Evolutionary conservation across 768 basidiomycete genomes (phyloP).

Genomic region (Russula lepida): DNA sequence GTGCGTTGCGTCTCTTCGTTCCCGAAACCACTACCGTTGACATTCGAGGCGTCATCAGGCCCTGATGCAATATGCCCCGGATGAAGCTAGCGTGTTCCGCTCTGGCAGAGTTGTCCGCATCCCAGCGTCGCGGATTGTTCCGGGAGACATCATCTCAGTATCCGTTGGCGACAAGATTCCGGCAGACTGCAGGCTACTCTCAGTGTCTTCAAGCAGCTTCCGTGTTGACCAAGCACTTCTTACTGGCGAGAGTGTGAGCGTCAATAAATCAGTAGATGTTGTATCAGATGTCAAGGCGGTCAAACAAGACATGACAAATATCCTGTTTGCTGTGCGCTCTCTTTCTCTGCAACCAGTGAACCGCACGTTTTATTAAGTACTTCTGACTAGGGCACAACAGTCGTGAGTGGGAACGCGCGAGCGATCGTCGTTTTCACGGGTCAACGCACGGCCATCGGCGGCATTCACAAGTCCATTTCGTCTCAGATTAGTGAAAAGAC

Average conservation of each 20-base stretch:
- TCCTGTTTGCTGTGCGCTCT: conserved; percentile 74
- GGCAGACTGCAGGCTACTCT: conserved; percentile 86
- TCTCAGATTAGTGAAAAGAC: conserved; percentile 94
- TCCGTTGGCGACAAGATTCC: conserved; percentile 94
- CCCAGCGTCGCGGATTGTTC: conserved; percentile 85
- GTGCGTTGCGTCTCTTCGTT: conserved; percentile 40
- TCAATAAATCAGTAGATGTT: conserved; percentile 65
- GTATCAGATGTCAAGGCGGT: conserved; percentile 75
- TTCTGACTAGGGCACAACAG: conserved; percentile 71
- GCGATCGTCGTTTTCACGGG: conserved; percentile 89
- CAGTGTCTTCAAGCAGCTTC: conserved; percentile 88
- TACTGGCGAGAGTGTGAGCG: conserved; percentile 88
- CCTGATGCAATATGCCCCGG: conserved; percentile 92
- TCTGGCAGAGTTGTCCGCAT: conserved; percentile 60
- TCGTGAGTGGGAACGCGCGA: conserved; percentile 85
- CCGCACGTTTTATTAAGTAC: background rate
- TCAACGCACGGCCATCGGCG: conserved; percentile 82
- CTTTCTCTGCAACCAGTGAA: background rate
- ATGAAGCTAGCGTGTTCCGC: conserved; percentile 87
- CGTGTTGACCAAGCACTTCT: conserved; percentile 94
- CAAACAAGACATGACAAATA: conserved; percentile 97
- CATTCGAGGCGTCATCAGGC: conserved; percentile 46
- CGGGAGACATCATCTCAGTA: conserved; percentile 86
- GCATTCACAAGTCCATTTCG: conserved; percentile 95
- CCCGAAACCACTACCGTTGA: background rate